Percentiles rank a stretch among this genome's conserved stretches.
These are phyloP conservation scores for Lipomyces oligophaga DNA, from an alignment of 805 yeast species.

Conservation along the genomic window DNA sequence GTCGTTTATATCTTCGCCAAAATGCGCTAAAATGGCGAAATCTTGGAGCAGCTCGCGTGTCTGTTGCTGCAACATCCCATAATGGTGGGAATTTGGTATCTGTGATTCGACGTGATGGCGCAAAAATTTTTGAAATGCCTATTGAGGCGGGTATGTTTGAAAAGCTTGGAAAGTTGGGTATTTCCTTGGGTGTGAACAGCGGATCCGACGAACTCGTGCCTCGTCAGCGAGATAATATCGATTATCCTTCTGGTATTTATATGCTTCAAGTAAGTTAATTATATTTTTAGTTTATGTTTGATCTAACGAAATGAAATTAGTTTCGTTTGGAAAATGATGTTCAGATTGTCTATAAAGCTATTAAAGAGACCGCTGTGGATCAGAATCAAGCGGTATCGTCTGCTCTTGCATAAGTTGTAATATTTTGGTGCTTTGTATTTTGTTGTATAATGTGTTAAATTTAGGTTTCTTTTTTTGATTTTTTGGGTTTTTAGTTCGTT, in stretches of 20 bases:
- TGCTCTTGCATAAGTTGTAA: no score
- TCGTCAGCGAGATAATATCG: constrained; percentile 11
- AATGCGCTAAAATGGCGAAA: constrained; percentile 29
- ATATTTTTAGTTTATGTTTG: background rate
- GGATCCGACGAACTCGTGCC: constrained; percentile 9
- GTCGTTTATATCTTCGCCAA: constrained; percentile 25
- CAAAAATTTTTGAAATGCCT: constrained; percentile 19
- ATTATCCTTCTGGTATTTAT: constrained; percentile 29
- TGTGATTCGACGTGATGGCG: constrained; percentile 18
- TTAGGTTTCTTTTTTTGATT: no score
- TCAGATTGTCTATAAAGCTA: constrained; percentile 27
- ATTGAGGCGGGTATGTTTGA: constrained; percentile 10
- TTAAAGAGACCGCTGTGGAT: constrained; percentile 5
- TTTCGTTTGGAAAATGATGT: constrained; percentile 32
- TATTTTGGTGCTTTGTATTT: no score
- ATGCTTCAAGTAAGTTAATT: constrained; percentile 32
- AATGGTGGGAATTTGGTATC: constrained; percentile 6
- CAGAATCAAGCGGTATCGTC: no score
- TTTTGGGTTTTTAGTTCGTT: no score
- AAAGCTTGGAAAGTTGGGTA: constrained; percentile 22
- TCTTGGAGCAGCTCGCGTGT: constrained; percentile 26
- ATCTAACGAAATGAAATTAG: constrained; percentile 3
- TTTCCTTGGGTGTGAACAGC: constrained; percentile 21
- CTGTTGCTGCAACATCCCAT: constrained; percentile 9
- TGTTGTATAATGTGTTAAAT: no score